Percentiles rank a stretch among this genome's conserved stretches.
These are phyloP conservation scores for Juglanconis sp. DNA, from an alignment of 2,329 filamentous ascomycete species.

Conservation along the genomic window DNA sequence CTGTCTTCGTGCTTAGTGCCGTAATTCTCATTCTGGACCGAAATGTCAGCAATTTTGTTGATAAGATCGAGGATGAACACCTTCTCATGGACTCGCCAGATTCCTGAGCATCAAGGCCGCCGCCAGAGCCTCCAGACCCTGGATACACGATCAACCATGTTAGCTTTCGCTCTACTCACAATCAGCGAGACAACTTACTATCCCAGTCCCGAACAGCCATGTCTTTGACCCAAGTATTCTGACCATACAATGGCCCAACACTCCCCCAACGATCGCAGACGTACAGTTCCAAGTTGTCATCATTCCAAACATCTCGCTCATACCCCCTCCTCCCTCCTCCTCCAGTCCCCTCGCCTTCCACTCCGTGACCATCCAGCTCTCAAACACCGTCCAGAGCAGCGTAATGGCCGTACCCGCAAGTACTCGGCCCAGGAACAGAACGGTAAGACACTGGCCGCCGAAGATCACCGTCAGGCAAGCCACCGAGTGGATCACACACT, in stretches of 20 bases:
- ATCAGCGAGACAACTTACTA: slow-evolving; percentile 22
- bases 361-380: slow-evolving; percentile 58
- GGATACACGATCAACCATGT: neutral
- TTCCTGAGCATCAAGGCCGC: slow-evolving; percentile 28
- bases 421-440: slow-evolving; percentile 33
- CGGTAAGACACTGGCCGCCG: slow-evolving; percentile 12
- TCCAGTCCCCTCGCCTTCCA: slow-evolving; percentile 43
- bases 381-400: slow-evolving; percentile 54
- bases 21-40: slow-evolving; percentile 17
- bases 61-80: neutral
- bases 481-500: slow-evolving; percentile 17
- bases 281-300: slow-evolving; percentile 51
- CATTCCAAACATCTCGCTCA: slow-evolving; percentile 48
- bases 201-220: slow-evolving; percentile 46
- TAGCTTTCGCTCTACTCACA: too few species aligned
- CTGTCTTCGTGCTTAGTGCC: slow-evolving; percentile 1
- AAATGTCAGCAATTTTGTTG: neutral
- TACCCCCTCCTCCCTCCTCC: slow-evolving; percentile 27
- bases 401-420: slow-evolving; percentile 52
- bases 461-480: slow-evolving; percentile 18
- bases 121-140: slow-evolving; percentile 26
- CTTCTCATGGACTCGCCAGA: slow-evolving; percentile 20
- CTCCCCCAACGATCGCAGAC: slow-evolving; percentile 48
- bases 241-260: slow-evolving; percentile 48
- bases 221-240: slow-evolving; percentile 42